These are phyloP conservation scores for Backusella westeae DNA, from an alignment of 192 early-diverging fungal species.

Conservation along the genomic window DNA sequence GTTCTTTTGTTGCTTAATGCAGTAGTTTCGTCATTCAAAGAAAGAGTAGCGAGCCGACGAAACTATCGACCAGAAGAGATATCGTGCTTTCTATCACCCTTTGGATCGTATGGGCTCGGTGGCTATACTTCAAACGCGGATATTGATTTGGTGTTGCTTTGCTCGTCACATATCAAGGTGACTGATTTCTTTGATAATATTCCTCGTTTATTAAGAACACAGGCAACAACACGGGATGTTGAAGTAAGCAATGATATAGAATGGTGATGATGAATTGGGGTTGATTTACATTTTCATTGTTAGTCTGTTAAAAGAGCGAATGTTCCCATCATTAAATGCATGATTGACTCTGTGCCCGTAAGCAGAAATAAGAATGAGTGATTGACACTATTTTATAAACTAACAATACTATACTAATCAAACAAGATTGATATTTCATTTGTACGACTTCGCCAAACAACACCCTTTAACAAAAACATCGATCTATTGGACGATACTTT, in stretches of 20 bases:
- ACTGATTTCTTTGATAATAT: background rate
- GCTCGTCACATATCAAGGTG: background rate
- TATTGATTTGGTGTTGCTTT: constrained; percentile 15
- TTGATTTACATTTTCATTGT: background rate
- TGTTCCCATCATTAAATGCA: constrained; percentile 36
- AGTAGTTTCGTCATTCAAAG: background rate
- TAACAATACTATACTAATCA: background rate
- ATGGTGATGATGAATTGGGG: background rate
- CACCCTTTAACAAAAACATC: constrained; percentile 1
- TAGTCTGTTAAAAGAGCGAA: constrained; percentile 11
- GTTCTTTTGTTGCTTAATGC: background rate
- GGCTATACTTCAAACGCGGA: constrained; percentile 18
- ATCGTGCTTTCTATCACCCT: constrained; percentile 14
- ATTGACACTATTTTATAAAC: background rate
- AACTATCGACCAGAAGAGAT: background rate
- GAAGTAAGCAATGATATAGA: background rate
- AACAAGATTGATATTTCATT: constrained; percentile 33
- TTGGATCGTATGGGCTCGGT: constrained; percentile 29
- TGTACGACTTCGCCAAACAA: constrained; percentile 8
- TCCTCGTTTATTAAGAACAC: background rate
- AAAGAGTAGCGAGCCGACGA: background rate
- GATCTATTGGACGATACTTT: constrained; percentile 27
- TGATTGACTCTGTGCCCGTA: constrained; percentile 17
- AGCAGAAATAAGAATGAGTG: background rate
- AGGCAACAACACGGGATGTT: background rate